Evolutionary conservation across 345 rosid species (phyloP).

Genomic region (Arabidopsis suecica): DNA sequence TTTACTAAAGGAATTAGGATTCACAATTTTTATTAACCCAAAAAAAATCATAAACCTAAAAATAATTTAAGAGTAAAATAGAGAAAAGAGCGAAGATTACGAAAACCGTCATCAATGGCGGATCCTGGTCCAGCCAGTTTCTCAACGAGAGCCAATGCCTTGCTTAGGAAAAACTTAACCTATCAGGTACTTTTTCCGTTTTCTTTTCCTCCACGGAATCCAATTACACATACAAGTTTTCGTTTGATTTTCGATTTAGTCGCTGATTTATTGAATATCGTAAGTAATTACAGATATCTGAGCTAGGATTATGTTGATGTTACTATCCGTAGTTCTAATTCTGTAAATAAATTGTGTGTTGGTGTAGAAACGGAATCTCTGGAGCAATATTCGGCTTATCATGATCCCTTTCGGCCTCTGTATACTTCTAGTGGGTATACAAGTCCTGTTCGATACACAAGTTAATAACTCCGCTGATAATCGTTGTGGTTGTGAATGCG

Average conservation of each 20-base stretch:
- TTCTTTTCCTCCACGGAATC: neutral
- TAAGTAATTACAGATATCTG: no score
- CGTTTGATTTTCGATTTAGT: neutral
- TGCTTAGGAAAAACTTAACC: constrained; percentile 85
- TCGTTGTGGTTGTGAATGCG: constrained; percentile 67
- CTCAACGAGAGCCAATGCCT: constrained; percentile 75
- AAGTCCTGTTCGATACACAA: constrained; percentile 51
- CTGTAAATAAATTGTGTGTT: neutral
- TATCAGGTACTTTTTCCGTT: constrained; percentile 58
- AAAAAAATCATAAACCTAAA: neutral
- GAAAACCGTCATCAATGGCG: constrained; percentile 50
- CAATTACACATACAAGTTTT: neutral
- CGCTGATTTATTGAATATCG: no score
- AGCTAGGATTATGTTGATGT: neutral
- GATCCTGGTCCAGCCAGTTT: constrained; percentile 63
- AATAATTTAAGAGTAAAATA: neutral
- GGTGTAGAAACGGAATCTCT: constrained; percentile 68
- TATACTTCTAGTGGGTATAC: constrained; percentile 55
- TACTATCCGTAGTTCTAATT: neutral
- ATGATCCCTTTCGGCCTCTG: constrained; percentile 74
- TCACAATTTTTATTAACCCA: neutral
- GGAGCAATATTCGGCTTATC: constrained; percentile 73
- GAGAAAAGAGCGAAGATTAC: neutral
- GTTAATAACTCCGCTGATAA: constrained; percentile 37
- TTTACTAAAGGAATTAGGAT: neutral